Evolutionary conservation across 2,329 filamentous ascomycete genomes (phyloP), one percentile per base, ranked within the genome.

Genomic region (Exserohilum rostratum): DNA sequence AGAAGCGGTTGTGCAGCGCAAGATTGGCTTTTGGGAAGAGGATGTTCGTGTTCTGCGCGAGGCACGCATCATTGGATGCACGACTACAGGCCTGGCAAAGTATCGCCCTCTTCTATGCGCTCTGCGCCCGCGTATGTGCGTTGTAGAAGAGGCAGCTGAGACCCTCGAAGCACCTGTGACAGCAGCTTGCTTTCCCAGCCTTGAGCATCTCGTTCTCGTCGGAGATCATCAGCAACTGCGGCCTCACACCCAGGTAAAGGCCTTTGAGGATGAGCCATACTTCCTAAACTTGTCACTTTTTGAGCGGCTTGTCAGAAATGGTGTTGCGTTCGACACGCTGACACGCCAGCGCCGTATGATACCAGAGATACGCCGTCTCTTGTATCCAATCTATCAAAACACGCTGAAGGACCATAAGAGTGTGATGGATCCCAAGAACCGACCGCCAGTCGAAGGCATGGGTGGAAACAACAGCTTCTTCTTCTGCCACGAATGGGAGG

Each of bases 71-170:
- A 81, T 89, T 46, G 86, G 86, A 7, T 82, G 87, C 79, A 96
- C 91, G 0, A 92, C 89, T 0, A 96, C 91, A 0, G 90, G 91
- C 1, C 70, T 96, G 7, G 88, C 87, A 73, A 96, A 96, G 64
- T 93, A 95, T 57, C 85, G 90, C 3, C 84, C 83, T 1, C 78
- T 93, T 2, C 78, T 96, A 18, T 80, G 86, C 0, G 84, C 84
- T 2, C 69, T 93, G 4, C 79, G 83, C 25, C 90, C 91, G 0
- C 84, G 80, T 20, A 80, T 90, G 3, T 80, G 93, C 12, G 76
- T 96, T 33, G 87, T 96, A 44, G 89, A 95, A 77, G 89, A 95
- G 76, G 89, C 90, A 0, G 91, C 90, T 0, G 90, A 96, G 69
- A 89, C 88, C 0, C 82, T 87, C 5, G 88, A 90, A 68, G 84